These are phyloP conservation scores for Leccinum subspadiceum DNA, from an alignment of 1,284 basidiomycete genomes.

Conservation along the genomic window DNA sequence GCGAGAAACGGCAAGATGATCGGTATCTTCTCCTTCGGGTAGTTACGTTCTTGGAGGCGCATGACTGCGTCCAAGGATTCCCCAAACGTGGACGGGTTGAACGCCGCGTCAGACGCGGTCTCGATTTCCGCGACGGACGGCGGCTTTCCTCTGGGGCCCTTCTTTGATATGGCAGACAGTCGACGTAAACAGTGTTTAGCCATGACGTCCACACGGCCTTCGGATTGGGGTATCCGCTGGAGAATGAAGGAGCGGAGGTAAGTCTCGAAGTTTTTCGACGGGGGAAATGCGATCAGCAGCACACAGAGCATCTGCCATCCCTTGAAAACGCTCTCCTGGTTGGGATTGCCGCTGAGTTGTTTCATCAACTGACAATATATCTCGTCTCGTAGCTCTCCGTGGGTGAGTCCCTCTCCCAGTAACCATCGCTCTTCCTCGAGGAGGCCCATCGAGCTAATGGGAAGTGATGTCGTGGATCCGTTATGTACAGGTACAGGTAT, in stretches of 20 bases:
- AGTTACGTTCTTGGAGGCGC: slow-evolving; percentile 79
- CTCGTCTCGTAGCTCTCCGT: slow-evolving; percentile 86
- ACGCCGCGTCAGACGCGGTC: slow-evolving; percentile 87
- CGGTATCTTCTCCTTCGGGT: slow-evolving; percentile 81
- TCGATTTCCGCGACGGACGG: slow-evolving; percentile 82
- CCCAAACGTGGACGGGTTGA: slow-evolving; percentile 90
- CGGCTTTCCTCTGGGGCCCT: slow-evolving; percentile 80
- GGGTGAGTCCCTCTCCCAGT: slow-evolving; percentile 70
- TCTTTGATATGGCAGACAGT: slow-evolving; percentile 69
- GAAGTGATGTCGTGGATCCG: slow-evolving; percentile 54
- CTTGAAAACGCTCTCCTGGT: slow-evolving; percentile 78
- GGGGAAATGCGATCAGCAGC: slow-evolving; percentile 82
- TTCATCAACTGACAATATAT: slow-evolving; percentile 92
- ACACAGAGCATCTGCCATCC: slow-evolving; percentile 93
- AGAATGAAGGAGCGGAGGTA: slow-evolving; percentile 79
- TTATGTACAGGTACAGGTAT: slow-evolving; percentile 50
- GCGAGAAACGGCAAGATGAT: slow-evolving; percentile 91
- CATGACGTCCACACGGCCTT: slow-evolving; percentile 82
- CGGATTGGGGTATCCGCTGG: slow-evolving; percentile 59
- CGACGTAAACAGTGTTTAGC: slow-evolving; percentile 82
- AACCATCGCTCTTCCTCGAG: slow-evolving; percentile 88
- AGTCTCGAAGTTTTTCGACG: slow-evolving; percentile 86
- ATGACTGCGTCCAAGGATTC: slow-evolving; percentile 83
- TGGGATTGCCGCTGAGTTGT: slow-evolving; percentile 81
- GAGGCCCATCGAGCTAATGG: slow-evolving; percentile 41